phyloP scores from a whole-genome alignment of 768 basidiomycete species.

The Mycena pura region DNA sequence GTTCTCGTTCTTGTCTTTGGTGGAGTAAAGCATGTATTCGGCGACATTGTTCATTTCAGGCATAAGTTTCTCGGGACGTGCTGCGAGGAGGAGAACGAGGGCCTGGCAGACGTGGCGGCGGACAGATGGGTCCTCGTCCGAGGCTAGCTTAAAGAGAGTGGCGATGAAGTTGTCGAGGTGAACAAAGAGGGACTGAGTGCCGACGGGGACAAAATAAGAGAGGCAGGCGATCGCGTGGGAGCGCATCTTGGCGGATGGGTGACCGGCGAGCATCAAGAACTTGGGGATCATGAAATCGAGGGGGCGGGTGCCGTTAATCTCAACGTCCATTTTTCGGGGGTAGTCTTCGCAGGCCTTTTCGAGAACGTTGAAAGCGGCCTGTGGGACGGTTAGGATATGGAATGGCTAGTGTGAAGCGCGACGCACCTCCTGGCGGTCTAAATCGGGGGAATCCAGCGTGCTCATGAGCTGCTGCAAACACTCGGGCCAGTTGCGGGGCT shows the following conservation, averaged over 20 bases:
- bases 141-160: conserved; percentile 92
- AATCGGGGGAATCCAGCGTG: conserved; percentile 77
- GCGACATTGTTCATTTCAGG: conserved; percentile 96
- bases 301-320: conserved; percentile 90
- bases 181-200: conserved; percentile 83
- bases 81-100: conserved; percentile 89
- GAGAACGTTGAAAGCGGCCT: conserved; percentile 93
- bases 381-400: background rate
- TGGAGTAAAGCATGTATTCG: conserved; percentile 98
- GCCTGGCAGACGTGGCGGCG: conserved; percentile 96
- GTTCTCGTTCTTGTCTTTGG: conserved; percentile 95
- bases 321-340: conserved; percentile 92
- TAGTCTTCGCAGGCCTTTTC: conserved; percentile 98
- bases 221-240: conserved; percentile 93
- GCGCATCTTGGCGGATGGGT: conserved; percentile 87
- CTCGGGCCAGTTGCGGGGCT: conserved; percentile 95
- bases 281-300: conserved; percentile 97
- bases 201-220: conserved; percentile 90
- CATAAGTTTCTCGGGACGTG: conserved; percentile 94
- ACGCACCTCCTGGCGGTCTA: conserved; percentile 85
- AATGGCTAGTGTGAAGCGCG: conserved; percentile 6
- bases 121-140: conserved; percentile 92
- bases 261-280: conserved; percentile 88
- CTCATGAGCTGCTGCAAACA: conserved; percentile 86
- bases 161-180: conserved; percentile 95